Percentiles rank a stretch among this genome's conserved stretches.
These are phyloP conservation scores for Nigrospora oryzae DNA, from an alignment of 2,329 filamentous ascomycete genomes.

Conservation along the genomic window DNA sequence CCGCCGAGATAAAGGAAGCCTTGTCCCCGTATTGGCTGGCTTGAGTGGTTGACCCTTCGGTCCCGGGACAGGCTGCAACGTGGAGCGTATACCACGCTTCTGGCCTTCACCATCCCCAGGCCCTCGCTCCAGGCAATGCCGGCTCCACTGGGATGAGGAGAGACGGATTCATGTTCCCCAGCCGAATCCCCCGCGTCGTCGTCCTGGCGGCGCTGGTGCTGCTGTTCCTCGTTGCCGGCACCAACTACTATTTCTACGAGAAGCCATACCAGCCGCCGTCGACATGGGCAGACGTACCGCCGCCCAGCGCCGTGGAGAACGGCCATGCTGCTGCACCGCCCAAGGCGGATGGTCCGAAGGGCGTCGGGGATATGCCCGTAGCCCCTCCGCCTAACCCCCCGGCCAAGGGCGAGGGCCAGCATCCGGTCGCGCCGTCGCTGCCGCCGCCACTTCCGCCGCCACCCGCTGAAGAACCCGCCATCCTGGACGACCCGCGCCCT, in stretches of 20 bases:
- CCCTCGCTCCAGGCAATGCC: conserved; percentile 1
- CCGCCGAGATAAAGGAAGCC: too few species aligned
- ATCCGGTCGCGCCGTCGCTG: not conserved
- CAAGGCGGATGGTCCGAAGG: not conserved
- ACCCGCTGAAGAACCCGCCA: not conserved
- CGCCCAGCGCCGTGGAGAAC: not conserved
- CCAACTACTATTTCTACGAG: conserved; percentile 15
- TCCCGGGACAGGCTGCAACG: too few species aligned
- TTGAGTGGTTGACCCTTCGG: too few species aligned
- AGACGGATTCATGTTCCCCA: conserved; percentile 18
- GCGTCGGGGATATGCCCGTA: not conserved
- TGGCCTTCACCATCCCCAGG: too few species aligned
- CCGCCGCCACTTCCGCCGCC: not conserved
- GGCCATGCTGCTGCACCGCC: not conserved
- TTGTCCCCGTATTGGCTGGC: too few species aligned
- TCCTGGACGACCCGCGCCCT: conserved; percentile 2
- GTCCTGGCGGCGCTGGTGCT: conserved; percentile 12
- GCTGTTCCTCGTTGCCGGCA: conserved; percentile 14
- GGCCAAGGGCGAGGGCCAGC: not conserved
- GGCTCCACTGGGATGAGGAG: conserved; percentile 41
- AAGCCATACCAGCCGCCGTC: conserved; percentile 7
- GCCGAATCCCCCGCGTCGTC: conserved; percentile 15
- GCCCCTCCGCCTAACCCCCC: not conserved
- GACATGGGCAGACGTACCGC: not conserved
- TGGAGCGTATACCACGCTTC: too few species aligned